Conservation (phyloP, 345 rosid species). For the Aquilaria sinensis region DNA sequence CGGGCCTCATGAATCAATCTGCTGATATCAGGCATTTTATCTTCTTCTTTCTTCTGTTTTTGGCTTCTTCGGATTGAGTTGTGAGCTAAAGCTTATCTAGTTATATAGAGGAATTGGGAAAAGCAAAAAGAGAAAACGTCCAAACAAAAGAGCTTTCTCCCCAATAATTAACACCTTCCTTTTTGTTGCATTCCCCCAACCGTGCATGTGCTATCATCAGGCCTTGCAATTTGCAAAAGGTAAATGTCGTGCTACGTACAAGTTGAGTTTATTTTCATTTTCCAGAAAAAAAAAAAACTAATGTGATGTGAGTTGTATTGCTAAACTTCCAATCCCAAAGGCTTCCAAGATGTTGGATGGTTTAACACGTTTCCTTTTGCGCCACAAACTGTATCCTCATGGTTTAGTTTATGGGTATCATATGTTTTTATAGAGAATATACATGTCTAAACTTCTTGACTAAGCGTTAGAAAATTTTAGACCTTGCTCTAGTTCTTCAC, state of each 20-base stretch:
- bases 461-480: too few relatives aligned
- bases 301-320: neutral
- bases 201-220: neutral
- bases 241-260: neutral
- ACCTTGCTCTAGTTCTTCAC: too few relatives aligned
- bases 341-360: neutral
- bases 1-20: neutral
- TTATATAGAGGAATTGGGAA: neutral
- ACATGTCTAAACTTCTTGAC: too few relatives aligned
- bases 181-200: constrained; percentile 16
- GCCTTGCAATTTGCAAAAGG: constrained; percentile 6
- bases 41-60: neutral
- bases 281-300: neutral
- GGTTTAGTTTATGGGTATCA: too few relatives aligned
- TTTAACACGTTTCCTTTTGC: too few relatives aligned
- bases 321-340: neutral
- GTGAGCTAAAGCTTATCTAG: constrained; percentile 8
- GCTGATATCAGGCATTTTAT: constrained; percentile 6
- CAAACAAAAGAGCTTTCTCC: neutral
- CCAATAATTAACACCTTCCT: neutral
- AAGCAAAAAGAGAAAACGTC: constrained; percentile 3
- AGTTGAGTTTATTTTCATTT: constrained; percentile 1
- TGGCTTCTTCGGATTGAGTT: constrained; percentile 3
- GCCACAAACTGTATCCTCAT: too few relatives aligned
- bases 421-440: too few relatives aligned